phyloP scores from a whole-genome alignment of 805 yeast genomes.

The Blastobotrys robertii region DNA sequence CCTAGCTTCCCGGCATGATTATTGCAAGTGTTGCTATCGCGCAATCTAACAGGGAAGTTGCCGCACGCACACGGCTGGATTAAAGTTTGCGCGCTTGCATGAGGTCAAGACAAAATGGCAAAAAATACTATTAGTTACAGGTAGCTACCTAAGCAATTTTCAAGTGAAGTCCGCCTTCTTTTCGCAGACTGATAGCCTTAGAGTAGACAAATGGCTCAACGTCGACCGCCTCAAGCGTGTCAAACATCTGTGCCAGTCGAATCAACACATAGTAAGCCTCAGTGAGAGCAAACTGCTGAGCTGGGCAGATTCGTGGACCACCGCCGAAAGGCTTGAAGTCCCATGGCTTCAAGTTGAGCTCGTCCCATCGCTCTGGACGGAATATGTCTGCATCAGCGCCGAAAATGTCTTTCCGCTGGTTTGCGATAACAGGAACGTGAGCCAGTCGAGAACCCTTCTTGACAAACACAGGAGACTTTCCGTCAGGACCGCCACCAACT shows the following conservation, averaged over 20 bases:
- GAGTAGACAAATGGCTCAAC: not conserved
- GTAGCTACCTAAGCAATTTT: no score
- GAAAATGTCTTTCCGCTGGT: conserved; percentile 29
- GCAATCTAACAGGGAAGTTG: no score
- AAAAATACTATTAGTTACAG: no score
- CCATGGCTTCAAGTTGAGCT: conserved; percentile 29
- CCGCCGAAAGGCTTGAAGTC: conserved; percentile 39
- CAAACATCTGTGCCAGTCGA: conserved; percentile 29
- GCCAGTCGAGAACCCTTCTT: conserved; percentile 31
- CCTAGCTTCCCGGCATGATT: no score
- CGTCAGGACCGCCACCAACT: conserved; percentile 37
- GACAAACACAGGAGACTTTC: conserved; percentile 27
- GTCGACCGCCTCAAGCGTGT: conserved; percentile 19
- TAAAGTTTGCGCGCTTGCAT: no score
- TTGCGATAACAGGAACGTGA: conserved; percentile 32
- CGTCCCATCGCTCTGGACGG: conserved; percentile 36
- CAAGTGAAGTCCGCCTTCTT: no score
- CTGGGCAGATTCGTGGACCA: conserved; percentile 42
- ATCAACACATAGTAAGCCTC: conserved; percentile 35
- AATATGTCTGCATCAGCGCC: conserved; percentile 35
- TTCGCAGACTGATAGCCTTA: not conserved
- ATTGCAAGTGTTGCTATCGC: no score
- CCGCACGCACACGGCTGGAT: no score
- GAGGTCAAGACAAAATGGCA: no score
- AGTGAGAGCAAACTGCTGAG: conserved; percentile 43